Evolutionary conservation across 78 protist genomes (phyloP), one percentile per base, ranked within the genome.

Genomic region (Dictyostelium firmibasis): DNA sequence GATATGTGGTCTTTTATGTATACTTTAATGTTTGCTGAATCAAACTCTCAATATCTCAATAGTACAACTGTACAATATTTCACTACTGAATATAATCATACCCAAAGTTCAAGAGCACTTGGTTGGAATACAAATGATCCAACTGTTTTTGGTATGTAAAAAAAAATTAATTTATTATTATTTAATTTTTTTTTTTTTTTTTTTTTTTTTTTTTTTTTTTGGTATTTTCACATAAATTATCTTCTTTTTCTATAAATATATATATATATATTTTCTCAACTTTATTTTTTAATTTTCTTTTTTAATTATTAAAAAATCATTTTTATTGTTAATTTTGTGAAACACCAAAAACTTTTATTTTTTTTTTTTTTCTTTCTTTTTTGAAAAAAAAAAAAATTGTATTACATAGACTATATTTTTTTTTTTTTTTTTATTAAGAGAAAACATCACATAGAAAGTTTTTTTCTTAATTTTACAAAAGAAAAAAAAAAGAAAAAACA

Each of bases 71-170:
- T 91, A 0, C 2, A 41, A 20, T 47, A 83, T 74, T 97, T 92
- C 43, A 75, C 84, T 1, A 95, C 78, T 23, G 96, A 76, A 38
- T 81, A 84, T 81, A 96, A 97, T 92, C 91, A 81, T 33, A 72
- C 97, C 14, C 96, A 92, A 81, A 74, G 96, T 89, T 72, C 85
- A 16, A 76, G 96, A 84, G 91, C 97, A 31, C 14, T 83, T 20
- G 92, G 93, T 50, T 93, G 95, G 95, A 92, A 92, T 72, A 92
- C 95, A 25, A 92, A 92, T 50, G 95, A 92, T 33, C 91, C 91
- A 64, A 82, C 95, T 27, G 95, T 92, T 44, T 27, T 23, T 50
- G 94, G 94, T 91, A 91, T 13, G 84, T 91, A 38, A 64, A 64
- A 23, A 60, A 20, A 0, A 20, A 60, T 6, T 23, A 60, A 62